Conservation (phyloP, 176 grass and related monocot species). For the Thalia dealbata region DNA sequence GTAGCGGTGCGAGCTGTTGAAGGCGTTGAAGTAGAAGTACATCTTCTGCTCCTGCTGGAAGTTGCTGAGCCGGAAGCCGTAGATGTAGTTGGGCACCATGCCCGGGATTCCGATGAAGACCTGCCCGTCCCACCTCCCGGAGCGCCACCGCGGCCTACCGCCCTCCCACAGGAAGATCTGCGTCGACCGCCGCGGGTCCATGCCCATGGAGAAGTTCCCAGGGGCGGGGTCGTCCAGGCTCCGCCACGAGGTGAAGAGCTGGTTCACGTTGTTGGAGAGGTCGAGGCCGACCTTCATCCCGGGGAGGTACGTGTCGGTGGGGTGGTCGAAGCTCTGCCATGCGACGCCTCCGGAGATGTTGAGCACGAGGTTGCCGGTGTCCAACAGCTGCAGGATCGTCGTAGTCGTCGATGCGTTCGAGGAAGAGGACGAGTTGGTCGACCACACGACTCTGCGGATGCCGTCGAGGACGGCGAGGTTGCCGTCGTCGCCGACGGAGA, state of each 20-base stretch:
- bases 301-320: conserved; percentile 52
- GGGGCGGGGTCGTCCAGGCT: conserved; percentile 28
- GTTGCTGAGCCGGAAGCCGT: conserved; percentile 37
- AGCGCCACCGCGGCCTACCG: conserved; percentile 23
- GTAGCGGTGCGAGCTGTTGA: conserved; percentile 30
- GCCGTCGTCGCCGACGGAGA: conserved; percentile 27
- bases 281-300: conserved; percentile 42
- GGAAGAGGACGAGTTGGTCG: conserved; percentile 9
- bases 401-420: conserved; percentile 20
- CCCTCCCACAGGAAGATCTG: conserved; percentile 59
- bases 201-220: conserved; percentile 47
- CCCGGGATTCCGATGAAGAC: conserved; percentile 34
- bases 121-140: conserved; percentile 39
- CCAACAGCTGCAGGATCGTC: conserved; percentile 11
- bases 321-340: conserved; percentile 54
- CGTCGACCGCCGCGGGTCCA: conserved; percentile 42
- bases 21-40: conserved; percentile 35
- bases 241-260: conserved; percentile 50
- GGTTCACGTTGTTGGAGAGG: conserved; percentile 6
- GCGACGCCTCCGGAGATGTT: not conserved
- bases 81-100: conserved; percentile 35
- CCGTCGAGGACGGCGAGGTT: conserved; percentile 36
- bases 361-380: conserved; percentile 36
- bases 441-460: conserved; percentile 21
- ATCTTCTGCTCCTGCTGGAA: conserved; percentile 35